phyloP scores from a whole-genome alignment of 352 stramenopile species.

The Globisporangium canariense region DNA sequence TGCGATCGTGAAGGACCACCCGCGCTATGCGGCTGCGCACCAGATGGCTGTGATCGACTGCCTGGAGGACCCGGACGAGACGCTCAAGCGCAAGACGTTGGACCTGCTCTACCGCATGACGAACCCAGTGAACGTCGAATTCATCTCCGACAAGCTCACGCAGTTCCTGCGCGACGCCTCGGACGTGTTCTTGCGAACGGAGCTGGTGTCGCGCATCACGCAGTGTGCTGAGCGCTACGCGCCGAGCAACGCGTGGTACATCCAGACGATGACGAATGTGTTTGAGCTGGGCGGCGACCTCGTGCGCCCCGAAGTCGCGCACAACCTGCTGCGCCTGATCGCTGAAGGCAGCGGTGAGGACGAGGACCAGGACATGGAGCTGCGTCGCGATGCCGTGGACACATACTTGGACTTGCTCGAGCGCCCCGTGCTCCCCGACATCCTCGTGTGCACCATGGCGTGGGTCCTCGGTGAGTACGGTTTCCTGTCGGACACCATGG shows the following conservation, averaged over 20 bases:
- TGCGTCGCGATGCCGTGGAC: conserved; percentile 96
- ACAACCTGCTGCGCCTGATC: conserved; percentile 98
- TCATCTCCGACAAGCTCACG: conserved; percentile 98
- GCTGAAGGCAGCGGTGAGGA: conserved; percentile 97
- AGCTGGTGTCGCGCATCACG: conserved; percentile 97
- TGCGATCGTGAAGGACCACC: conserved; percentile 96
- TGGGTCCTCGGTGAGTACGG: conserved; percentile 99
- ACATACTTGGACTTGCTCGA: conserved; percentile 96
- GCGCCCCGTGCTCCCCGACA: conserved; percentile 92
- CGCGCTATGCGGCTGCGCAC: conserved; percentile 97
- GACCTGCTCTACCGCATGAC: conserved; percentile 98
- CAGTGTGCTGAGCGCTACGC: conserved; percentile 97
- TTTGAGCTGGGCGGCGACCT: conserved; percentile 96
- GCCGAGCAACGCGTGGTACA: conserved; percentile 99
- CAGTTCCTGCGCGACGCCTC: conserved; percentile 94
- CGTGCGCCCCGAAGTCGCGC: conserved; percentile 95
- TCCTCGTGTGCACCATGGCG: conserved; percentile 97
- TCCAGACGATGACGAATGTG: conserved; percentile 97
- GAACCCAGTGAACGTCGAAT: conserved; percentile 99
- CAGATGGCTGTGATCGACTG: conserved; percentile 99
- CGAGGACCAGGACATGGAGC: conserved; percentile 94
- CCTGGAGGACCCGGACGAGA: conserved; percentile 99
- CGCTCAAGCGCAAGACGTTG: conserved; percentile 98
- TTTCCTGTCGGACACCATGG: conserved; percentile 93
- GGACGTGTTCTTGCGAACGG: conserved; percentile 96